Evolutionary conservation across 1,284 basidiomycete genomes (phyloP), one percentile per base, ranked within the genome.

Genomic region (Sparassis latifolia): DNA sequence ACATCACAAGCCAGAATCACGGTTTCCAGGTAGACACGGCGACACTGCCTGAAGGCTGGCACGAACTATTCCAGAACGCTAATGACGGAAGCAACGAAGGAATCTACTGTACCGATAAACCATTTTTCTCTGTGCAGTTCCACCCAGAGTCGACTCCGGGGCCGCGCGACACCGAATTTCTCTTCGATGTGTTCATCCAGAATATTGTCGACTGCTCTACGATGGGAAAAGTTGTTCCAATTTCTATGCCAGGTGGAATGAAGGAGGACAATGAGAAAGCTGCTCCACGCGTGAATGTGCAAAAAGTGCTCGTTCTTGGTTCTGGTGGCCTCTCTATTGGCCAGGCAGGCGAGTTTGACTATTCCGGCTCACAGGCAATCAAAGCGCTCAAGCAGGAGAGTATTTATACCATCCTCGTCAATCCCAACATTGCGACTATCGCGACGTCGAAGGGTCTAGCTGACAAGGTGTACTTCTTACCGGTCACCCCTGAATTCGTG

Each of bases 81-180:
- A 99, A 99, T 72, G 97, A 99, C 65, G 83, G 82, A 52, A 94
- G 90, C 64, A 99, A 99, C 69, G 97, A 99, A 70, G 97, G 97
- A 61, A 97, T 99, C 63, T 97, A 94, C 74, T 92, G 82, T 68
- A 84, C 87, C 57, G 80, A 84, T 65, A 89, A 86, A 59, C 96
- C 96, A 2, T 97, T 92, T 78, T 99, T 99, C 73, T 97, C 93
- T 40, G 96, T 99, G n/a, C 97, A 99, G 68, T 99, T 99, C 78
- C 97, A 99, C 70, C 97, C 97, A 38, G 97, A 99, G 70, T 96
- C 92, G 39, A 94, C 92, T 3, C 95, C 97, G n/a, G 97, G 97
- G 40, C 97, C 97, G 30, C 83, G 94, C 53, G 97, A 99, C 67
- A 99, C 97, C 52, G 97, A 99, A 69, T 99, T 97, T 75, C 78